Conservation (phyloP, 139 green algal genomes). For the Picochlorum sp. region DNA sequence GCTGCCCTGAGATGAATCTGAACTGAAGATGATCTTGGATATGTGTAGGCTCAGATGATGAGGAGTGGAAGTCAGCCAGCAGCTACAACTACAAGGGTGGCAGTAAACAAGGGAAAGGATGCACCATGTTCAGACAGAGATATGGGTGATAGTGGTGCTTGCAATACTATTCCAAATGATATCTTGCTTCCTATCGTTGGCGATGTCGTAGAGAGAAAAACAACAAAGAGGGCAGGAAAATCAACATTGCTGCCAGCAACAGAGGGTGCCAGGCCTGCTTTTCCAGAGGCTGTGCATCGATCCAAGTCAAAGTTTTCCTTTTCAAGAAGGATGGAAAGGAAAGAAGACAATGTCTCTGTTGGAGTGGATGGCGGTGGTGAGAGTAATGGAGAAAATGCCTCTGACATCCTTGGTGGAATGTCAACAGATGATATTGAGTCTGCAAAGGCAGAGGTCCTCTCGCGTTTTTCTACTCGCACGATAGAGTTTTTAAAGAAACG, state of each 20-base stretch:
- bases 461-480: conserved; percentile 7
- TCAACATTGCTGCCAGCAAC: not conserved
- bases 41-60: not conserved
- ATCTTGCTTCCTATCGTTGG: not conserved
- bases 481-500: conserved; percentile 25
- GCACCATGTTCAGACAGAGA: not conserved
- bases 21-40: not conserved
- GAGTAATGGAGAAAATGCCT: conserved; percentile 22
- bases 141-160: not conserved
- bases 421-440: conserved; percentile 16
- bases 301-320: conserved; percentile 30
- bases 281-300: conserved; percentile 31
- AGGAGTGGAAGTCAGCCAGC: not conserved
- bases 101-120: not conserved
- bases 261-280: conserved; percentile 1
- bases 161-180: not conserved
- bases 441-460: conserved; percentile 21
- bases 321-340: conserved; percentile 1
- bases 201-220: not conserved
- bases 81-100: not conserved
- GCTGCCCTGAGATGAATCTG: too few relatives aligned
- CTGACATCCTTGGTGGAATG: conserved; percentile 20
- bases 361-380: not conserved
- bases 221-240: not conserved
- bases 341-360: not conserved